These are phyloP conservation scores for Sergeia podlipaevii DNA, from an alignment of 208 protist genomes.

Conservation along the genomic window DNA sequence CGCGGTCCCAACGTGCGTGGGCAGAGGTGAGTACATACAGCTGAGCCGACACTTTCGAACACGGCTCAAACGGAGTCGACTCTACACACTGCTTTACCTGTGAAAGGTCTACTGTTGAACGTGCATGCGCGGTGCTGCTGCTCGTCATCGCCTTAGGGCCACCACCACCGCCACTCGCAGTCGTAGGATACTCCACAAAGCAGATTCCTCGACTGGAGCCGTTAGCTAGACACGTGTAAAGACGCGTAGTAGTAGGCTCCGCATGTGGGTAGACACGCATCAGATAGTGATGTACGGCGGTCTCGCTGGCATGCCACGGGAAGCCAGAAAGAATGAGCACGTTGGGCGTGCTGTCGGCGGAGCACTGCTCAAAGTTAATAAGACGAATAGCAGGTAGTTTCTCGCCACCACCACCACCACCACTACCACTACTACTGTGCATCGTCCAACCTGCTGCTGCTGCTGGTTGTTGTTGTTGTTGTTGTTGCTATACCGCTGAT, in stretches of 20 bases:
- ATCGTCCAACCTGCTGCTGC: neutral
- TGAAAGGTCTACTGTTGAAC: constrained; percentile 11
- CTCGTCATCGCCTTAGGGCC: neutral
- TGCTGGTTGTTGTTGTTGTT: neutral
- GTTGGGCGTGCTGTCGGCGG: constrained; percentile 23
- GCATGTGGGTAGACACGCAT: constrained; percentile 27
- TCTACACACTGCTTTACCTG: constrained; percentile 50
- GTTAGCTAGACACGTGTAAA: constrained; percentile 78
- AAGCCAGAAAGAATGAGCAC: constrained; percentile 72
- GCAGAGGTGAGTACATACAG: constrained; percentile 54
- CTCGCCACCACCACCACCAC: constrained; percentile 13
- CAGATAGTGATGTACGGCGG: constrained; percentile 47
- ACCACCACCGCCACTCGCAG: neutral
- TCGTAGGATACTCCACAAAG: constrained; percentile 83
- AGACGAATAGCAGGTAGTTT: constrained; percentile 24
- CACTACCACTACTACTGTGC: neutral
- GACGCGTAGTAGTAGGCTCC: constrained; percentile 45
- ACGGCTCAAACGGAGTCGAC: constrained; percentile 38
- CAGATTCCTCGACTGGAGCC: constrained; percentile 70
- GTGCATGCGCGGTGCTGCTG: neutral
- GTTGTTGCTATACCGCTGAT: too few relatives aligned
- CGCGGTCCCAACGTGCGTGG: constrained; percentile 57
- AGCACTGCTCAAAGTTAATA: constrained; percentile 14
- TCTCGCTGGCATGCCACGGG: constrained; percentile 71
- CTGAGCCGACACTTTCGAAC: constrained; percentile 18